Evolutionary conservation across 2,329 filamentous ascomycete species (phyloP).

Genomic region (Arthrinium puccinioides): DNA sequence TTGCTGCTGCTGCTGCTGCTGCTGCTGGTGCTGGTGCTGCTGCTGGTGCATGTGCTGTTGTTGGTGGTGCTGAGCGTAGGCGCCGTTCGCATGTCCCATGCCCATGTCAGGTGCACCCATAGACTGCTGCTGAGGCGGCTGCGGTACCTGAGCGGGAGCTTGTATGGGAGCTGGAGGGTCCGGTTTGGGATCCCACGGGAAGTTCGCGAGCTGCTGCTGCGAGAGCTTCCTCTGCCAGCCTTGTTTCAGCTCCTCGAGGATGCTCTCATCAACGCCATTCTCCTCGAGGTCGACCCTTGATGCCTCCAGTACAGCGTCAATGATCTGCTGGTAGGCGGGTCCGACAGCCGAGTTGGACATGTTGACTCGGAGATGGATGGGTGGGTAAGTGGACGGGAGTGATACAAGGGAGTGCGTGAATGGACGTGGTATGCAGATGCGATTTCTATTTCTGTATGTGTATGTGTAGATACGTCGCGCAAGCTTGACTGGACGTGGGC

Average conservation of each 20-base stretch:
- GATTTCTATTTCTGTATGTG: background rate
- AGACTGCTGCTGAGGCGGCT: constrained; percentile 12
- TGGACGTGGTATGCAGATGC: background rate
- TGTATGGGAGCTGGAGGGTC: constrained; percentile 43
- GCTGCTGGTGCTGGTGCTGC: constrained; percentile 11
- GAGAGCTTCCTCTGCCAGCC: constrained; percentile 93
- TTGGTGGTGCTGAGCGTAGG: constrained; percentile 9
- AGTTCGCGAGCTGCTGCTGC: constrained; percentile 73
- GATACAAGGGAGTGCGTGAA: no score
- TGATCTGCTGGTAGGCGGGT: constrained; percentile 70
- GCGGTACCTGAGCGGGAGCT: constrained; percentile 22
- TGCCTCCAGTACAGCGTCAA: constrained; percentile 81
- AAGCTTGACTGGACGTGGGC: background rate
- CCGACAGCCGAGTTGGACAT: constrained; percentile 62
- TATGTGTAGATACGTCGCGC: background rate
- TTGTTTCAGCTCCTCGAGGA: constrained; percentile 81
- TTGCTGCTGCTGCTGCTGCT: constrained; percentile 11
- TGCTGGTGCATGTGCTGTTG: constrained; percentile 9
- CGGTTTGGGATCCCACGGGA: constrained; percentile 91
- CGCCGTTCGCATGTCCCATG: no score
- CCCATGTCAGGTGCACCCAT: no score
- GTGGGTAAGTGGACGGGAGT: background rate
- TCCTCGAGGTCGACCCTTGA: constrained; percentile 96
- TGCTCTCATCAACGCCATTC: constrained; percentile 80
- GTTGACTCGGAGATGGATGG: constrained; percentile 13